These are phyloP conservation scores for Hypoxylon rubiginosum DNA, from an alignment of 2,329 filamentous ascomycete species.

Conservation along the genomic window DNA sequence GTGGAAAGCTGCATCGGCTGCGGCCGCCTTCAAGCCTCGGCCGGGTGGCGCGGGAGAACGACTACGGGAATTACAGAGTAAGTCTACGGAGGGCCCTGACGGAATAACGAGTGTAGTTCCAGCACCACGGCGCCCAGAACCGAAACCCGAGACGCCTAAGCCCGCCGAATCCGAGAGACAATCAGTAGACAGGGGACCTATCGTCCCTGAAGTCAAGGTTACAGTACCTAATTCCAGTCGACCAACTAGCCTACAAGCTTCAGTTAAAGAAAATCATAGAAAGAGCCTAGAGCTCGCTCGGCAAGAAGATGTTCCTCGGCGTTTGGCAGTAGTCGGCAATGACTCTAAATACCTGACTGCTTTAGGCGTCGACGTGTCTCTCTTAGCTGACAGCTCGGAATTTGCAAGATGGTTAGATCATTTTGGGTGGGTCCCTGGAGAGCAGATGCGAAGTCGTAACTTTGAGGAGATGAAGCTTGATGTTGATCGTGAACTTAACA, in stretches of 20 bases:
- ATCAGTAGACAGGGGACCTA: conserved; percentile 53
- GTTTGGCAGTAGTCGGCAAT: conserved; percentile 76
- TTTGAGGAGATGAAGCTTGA: conserved; percentile 86
- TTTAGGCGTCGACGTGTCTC: conserved; percentile 80
- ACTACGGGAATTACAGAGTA: conserved; percentile 72
- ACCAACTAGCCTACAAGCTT: conserved; percentile 57
- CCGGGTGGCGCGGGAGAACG: conserved; percentile 88
- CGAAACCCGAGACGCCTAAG: conserved; percentile 55
- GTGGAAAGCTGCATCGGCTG: conserved; percentile 83
- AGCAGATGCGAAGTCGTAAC: conserved; percentile 78
- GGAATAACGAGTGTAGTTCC: conserved; percentile 91
- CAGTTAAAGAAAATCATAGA: conserved; percentile 50
- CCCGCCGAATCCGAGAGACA: conserved; percentile 53
- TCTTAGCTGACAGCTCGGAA: conserved; percentile 84
- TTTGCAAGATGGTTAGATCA: conserved; percentile 87
- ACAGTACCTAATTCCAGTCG: conserved; percentile 62
- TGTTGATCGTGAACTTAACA: conserved; percentile 87
- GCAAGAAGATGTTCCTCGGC: conserved; percentile 65
- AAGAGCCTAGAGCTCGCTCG: conserved; percentile 51
- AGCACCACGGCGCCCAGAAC: conserved; percentile 71
- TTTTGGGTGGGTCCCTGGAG: conserved; percentile 87
- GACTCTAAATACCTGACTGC: conserved; percentile 83
- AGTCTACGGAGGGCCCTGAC: conserved; percentile 78
- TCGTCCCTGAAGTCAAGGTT: conserved; percentile 71
- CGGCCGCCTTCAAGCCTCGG: conserved; percentile 84